A percentile compares a stretch with the other conserved stretches of the same genome.
Conservation (phyloP, 768 basidiomycete species). For the Rhizopogon vulgaris region DNA sequence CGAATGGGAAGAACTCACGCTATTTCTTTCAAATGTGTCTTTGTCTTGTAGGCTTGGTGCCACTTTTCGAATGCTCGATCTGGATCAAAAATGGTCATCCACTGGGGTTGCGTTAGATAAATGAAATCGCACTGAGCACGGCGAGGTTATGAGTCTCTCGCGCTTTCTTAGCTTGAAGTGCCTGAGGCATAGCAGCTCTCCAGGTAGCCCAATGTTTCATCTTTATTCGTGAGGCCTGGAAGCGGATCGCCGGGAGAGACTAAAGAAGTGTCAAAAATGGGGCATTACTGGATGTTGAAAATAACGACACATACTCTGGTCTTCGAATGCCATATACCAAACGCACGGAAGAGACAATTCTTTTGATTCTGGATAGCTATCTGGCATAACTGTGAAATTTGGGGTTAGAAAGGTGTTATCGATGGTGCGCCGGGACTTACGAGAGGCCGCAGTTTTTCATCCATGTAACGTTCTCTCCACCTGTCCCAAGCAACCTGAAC, state of each 20-base stretch:
- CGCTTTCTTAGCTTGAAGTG: constrained; percentile 58
- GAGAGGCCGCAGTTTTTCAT: constrained; percentile 58
- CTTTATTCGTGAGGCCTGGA: constrained; percentile 59
- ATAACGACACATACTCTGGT: constrained; percentile 47
- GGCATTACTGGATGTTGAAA: background rate
- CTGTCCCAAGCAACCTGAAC: constrained; percentile 65
- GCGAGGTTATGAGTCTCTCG: constrained; percentile 50
- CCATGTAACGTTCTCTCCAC: constrained; percentile 70
- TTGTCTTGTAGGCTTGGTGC: constrained; percentile 62
- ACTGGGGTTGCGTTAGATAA: constrained; percentile 5
- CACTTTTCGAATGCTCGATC: constrained; percentile 61
- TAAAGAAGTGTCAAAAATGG: constrained; percentile 23
- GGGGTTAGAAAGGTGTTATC: constrained; percentile 2
- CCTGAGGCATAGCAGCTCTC: constrained; percentile 66
- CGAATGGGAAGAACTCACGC: constrained; percentile 51
- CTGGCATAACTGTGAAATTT: constrained; percentile 27
- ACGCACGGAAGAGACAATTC: constrained; percentile 59
- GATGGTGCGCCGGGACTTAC: constrained; percentile 31
- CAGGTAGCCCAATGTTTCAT: constrained; percentile 58
- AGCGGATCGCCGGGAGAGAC: constrained; percentile 77
- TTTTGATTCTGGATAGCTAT: constrained; percentile 54
- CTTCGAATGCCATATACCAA: constrained; percentile 68
- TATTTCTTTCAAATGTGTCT: constrained; percentile 71
- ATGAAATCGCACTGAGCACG: constrained; percentile 48
- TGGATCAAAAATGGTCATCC: background rate